Evolutionary conservation across 2,329 filamentous ascomycete species (phyloP).

Genomic region (Aspergillus tamarii): DNA sequence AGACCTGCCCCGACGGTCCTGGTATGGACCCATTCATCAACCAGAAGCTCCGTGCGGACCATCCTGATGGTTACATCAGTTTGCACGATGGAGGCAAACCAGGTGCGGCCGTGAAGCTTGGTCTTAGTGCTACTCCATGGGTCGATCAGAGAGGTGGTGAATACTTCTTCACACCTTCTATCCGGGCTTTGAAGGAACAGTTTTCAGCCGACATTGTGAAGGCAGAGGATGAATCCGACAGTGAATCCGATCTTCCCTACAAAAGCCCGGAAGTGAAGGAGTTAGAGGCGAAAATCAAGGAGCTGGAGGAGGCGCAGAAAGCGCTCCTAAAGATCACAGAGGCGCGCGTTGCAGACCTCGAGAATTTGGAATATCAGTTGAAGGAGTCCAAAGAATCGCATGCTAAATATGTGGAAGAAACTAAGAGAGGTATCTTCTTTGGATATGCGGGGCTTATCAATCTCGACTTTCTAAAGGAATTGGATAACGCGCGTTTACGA

Average conservation of each 20-base stretch:
- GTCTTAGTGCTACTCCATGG: constrained; percentile 35
- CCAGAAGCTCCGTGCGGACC: constrained; percentile 17
- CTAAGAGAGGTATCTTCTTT: not conserved
- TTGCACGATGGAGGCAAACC: constrained; percentile 21
- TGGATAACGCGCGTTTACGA: not conserved
- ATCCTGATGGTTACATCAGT: constrained; percentile 19
- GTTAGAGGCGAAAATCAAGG: not conserved
- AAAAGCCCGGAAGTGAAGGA: not conserved
- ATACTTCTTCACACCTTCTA: constrained; percentile 52
- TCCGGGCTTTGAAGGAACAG: constrained; percentile 19
- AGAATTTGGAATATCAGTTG: not conserved
- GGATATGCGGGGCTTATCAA: not conserved
- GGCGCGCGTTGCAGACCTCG: not conserved
- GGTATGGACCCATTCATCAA: constrained; percentile 28
- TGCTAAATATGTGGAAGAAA: not conserved
- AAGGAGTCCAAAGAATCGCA: not conserved
- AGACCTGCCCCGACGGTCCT: constrained; percentile 12
- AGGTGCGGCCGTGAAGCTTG: constrained; percentile 18
- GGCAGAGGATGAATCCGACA: not conserved
- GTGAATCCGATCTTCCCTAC: not conserved
- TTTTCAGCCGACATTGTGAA: not conserved
- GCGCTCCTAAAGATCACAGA: not conserved
- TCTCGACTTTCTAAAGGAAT: not conserved
- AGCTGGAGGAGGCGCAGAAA: not conserved
- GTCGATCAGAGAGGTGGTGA: constrained; percentile 49